Conservation (phyloP, 176 grass and related monocot species). For the Zizania latifolia region DNA sequence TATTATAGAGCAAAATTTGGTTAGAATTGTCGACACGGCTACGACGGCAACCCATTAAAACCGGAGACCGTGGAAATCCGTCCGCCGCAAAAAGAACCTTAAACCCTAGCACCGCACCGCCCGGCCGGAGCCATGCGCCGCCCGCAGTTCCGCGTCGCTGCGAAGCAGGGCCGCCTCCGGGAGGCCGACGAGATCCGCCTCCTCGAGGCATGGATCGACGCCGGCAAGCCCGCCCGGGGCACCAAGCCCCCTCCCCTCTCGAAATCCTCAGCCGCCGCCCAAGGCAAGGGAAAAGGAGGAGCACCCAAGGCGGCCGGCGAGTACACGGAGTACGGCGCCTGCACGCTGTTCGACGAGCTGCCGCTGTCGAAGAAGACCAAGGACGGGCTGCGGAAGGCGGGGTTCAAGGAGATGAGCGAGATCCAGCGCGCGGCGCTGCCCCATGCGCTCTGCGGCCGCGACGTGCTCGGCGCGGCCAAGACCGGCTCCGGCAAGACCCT, state of each 20-base stretch:
- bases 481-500: slow-evolving; percentile 94
- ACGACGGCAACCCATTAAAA: too few relatives aligned
- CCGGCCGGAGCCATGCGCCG: slow-evolving; percentile 39
- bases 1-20: too few relatives aligned
- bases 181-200: slow-evolving; percentile 64
- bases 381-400: slow-evolving; percentile 43
- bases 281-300: neutral
- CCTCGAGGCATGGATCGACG: slow-evolving; percentile 80
- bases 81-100: slow-evolving; percentile 8
- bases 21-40: too few relatives aligned
- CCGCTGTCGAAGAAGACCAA: slow-evolving; percentile 71
- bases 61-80: neutral
- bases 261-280: slow-evolving; percentile 4
- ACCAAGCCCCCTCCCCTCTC: slow-evolving; percentile 59
- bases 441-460: slow-evolving; percentile 71
- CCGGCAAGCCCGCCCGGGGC: slow-evolving; percentile 52
- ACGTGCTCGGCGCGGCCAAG: slow-evolving; percentile 84
- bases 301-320: slow-evolving; percentile 6
- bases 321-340: slow-evolving; percentile 51
- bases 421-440: slow-evolving; percentile 85
- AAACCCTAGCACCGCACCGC: slow-evolving; percentile 23
- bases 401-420: slow-evolving; percentile 79
- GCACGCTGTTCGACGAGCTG: slow-evolving; percentile 62
- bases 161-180: slow-evolving; percentile 43
- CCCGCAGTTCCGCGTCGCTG: slow-evolving; percentile 17